Evolutionary conservation across 257 asterid genomes (phyloP).

Genomic region (Plantago elongata): DNA sequence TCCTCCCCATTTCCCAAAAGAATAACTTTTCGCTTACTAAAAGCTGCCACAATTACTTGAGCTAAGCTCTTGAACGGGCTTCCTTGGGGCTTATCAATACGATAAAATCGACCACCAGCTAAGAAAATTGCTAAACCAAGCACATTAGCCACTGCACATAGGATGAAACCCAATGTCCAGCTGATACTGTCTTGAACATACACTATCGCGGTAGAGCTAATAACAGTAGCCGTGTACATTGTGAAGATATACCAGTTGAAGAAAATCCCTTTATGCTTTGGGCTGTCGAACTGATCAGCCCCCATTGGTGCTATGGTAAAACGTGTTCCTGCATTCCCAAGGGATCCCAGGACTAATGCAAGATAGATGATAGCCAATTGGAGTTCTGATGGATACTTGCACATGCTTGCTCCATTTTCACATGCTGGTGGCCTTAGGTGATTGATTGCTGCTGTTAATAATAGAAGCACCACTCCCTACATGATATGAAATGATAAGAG

Average conservation of each 20-base stretch:
- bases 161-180: conserved; percentile 52
- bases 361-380: conserved; percentile 46
- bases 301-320: conserved; percentile 68
- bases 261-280: conserved; percentile 43
- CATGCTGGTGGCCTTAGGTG: conserved; percentile 48
- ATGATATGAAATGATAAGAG: not conserved
- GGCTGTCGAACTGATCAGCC: conserved; percentile 47
- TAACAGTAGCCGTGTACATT: conserved; percentile 42
- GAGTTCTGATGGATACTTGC: conserved; percentile 39
- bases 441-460: conserved; percentile 40
- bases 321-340: conserved; percentile 61
- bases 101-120: conserved; percentile 38
- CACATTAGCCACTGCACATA: conserved; percentile 41
- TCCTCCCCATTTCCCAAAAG: conserved; percentile 35
- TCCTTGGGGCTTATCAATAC: conserved; percentile 39
- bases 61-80: conserved; percentile 59
- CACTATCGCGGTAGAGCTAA: conserved; percentile 52
- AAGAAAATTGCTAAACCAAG: conserved; percentile 40
- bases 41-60: conserved; percentile 44
- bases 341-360: conserved; percentile 40
- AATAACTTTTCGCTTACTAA: conserved; percentile 35
- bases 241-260: conserved; percentile 62
- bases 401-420: conserved; percentile 28
- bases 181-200: conserved; percentile 50
- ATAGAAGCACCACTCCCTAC: conserved; percentile 44